Percentiles rank a stretch among this genome's conserved stretches.
These are phyloP conservation scores for Trypanosoma platydactyli DNA, from an alignment of 208 protist genomes.

Conservation along the genomic window DNA sequence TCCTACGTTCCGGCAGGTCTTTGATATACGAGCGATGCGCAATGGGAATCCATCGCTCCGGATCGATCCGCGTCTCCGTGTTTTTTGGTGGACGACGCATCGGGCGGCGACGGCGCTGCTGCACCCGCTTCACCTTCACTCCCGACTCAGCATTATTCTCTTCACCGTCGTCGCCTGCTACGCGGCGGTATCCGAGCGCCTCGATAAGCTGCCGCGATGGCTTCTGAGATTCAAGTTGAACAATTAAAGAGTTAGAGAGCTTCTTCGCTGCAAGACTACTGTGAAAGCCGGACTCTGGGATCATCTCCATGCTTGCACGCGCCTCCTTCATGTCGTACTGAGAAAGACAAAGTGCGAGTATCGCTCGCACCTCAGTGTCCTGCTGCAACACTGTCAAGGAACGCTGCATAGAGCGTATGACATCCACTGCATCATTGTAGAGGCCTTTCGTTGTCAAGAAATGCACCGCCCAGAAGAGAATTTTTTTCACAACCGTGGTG, in stretches of 20 bases:
- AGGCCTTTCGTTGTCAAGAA: constrained; percentile 43
- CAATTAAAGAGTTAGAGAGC: constrained; percentile 37
- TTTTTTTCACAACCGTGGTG: constrained; percentile 18
- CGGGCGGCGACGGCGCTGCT: constrained; percentile 26
- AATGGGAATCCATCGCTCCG: constrained; percentile 88
- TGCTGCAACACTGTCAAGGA: constrained; percentile 32
- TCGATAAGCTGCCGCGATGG: constrained; percentile 55
- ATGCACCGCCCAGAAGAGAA: constrained; percentile 70
- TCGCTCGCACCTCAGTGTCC: constrained; percentile 49
- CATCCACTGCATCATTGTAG: constrained; percentile 42
- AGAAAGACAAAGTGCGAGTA: constrained; percentile 59
- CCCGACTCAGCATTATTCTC: constrained; percentile 11
- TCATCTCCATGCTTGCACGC: constrained; percentile 23
- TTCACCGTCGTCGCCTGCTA: constrained; percentile 14
- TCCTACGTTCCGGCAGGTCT: constrained; percentile 75
- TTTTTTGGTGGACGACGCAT: constrained; percentile 66
- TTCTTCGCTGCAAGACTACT: neutral
- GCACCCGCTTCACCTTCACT: constrained; percentile 11
- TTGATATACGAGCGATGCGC: constrained; percentile 80
- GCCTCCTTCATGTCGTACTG: constrained; percentile 52
- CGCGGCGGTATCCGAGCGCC: constrained; percentile 61
- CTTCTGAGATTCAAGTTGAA: constrained; percentile 35
- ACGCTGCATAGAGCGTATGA: constrained; percentile 41
- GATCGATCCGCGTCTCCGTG: constrained; percentile 70
- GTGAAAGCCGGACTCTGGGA: constrained; percentile 13